Evolutionary conservation across 2,329 filamentous ascomycete species (phyloP).

Genomic region (Beauveria varroae): DNA sequence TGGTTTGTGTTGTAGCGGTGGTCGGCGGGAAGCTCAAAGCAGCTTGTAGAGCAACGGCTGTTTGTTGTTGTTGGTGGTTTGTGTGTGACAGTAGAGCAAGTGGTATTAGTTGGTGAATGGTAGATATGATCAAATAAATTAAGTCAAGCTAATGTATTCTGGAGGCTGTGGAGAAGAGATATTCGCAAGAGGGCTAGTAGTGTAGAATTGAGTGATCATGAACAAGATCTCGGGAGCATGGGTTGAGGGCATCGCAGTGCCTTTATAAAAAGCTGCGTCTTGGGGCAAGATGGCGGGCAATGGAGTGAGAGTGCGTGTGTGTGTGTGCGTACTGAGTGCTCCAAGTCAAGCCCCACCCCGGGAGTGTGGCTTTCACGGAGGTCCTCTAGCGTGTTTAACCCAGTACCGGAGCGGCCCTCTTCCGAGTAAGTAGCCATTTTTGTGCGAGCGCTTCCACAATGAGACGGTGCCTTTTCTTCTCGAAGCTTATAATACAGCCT

Average conservation of each 20-base stretch:
- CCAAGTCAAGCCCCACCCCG: background rate
- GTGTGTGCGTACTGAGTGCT: background rate
- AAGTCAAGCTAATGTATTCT: background rate
- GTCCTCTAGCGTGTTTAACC: too few species aligned
- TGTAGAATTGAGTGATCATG: slow-evolving; percentile 6
- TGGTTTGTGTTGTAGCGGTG: slow-evolving; percentile 4
- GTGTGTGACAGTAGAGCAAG: background rate
- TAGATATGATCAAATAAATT: background rate
- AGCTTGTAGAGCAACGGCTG: background rate
- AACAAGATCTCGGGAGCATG: background rate
- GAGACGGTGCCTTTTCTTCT: too few species aligned
- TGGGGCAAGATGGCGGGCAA: background rate
- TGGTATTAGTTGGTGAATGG: background rate
- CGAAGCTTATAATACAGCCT: too few species aligned
- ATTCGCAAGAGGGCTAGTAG: background rate
- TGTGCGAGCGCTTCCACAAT: too few species aligned
- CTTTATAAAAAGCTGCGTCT: background rate
- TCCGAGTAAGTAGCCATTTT: too few species aligned
- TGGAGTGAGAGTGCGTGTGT: background rate
- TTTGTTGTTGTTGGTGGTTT: background rate
- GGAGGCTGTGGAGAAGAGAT: background rate
- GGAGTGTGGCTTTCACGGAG: background rate
- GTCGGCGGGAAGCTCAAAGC: slow-evolving; percentile 6
- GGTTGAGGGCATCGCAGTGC: slow-evolving; percentile 2
- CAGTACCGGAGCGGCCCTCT: too few species aligned